Evolutionary conservation across 1,284 basidiomycete genomes (phyloP), one percentile per base, ranked within the genome.

Genomic region (Tylopilus sp.): DNA sequence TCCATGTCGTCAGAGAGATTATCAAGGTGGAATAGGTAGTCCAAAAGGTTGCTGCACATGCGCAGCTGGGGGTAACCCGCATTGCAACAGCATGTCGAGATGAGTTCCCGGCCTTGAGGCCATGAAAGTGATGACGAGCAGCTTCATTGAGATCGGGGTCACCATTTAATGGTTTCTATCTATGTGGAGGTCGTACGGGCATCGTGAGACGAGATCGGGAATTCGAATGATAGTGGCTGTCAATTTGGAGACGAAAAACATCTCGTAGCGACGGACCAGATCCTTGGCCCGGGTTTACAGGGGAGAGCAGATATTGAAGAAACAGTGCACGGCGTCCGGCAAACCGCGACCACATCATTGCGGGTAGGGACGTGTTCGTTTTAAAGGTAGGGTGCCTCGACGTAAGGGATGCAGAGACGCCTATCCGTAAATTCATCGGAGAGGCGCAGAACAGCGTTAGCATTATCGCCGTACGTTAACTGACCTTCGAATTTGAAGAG

Each of bases 121-220:
- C 82, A 54, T 80, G 78, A 59, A 82, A 82, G 29, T 76, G 73
- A 43, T 72, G 70, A 53, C 76, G 75, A 55, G 76, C 75, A 61
- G 72, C 71, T 42, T 73, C 71, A 51, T 65, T 65, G 35, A 86
- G 73, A 53, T 78, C 76, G 55, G 49, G 50, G 48, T 78, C 79
- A 35, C 79, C 78, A 47, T 74, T 74, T 65, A 85, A 81, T 75
- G 71, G 58, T 84, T 73, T 21, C 76, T 74, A 65, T 74, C 84
- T 52, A 71, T 61, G 45, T 71, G 76, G 34, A 82, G 71, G 26
- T 73, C 65, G 66, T 82, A 84, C 30, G 71, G 71, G 56, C 84
- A 86, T 53, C 82, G 79, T 1, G 83, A 81, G 57, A 85, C 75
- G 53, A 86, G 78, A 69, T 86, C 82, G 26, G 84, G 84, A 44